Conservation (phyloP, 768 basidiomycete species). For the Trametes punicea region DNA sequence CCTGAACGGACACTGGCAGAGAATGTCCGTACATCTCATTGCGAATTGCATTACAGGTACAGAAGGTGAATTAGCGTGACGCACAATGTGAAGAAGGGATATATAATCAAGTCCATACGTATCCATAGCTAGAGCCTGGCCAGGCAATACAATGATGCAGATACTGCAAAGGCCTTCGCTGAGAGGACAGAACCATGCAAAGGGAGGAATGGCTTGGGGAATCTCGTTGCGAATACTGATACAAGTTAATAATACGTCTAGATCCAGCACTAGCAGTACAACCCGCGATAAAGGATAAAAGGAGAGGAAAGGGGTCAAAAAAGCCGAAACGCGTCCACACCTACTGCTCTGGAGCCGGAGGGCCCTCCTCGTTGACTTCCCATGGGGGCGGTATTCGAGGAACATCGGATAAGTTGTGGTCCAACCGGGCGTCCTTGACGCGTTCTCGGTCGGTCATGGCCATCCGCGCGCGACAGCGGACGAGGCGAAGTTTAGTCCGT, state of each 20-base stretch:
- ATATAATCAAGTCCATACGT: background rate
- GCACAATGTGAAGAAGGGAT: too few relatives aligned
- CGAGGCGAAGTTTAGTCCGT: conserved; percentile 77
- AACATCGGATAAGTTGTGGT: conserved; percentile 76
- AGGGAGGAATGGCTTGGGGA: too few relatives aligned
- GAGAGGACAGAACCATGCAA: background rate
- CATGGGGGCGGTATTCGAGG: conserved; percentile 64
- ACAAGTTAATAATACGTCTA: background rate
- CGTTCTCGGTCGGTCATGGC: conserved; percentile 71
- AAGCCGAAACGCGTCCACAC: background rate
- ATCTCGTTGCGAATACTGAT: too few relatives aligned
- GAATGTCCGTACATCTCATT: too few relatives aligned
- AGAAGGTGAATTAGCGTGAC: too few relatives aligned
- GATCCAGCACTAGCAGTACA: conserved; percentile 2
- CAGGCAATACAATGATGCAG: too few relatives aligned
- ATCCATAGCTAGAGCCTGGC: too few relatives aligned
- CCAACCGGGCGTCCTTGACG: conserved; percentile 70
- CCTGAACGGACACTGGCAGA: too few relatives aligned
- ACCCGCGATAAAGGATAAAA: background rate
- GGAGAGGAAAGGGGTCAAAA: background rate
- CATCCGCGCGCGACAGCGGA: conserved; percentile 75
- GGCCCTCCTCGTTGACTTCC: conserved; percentile 21
- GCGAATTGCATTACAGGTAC: background rate
- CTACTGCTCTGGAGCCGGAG: background rate
- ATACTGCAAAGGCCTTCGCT: too few relatives aligned